Evolutionary conservation across 129 eudicot genomes (phyloP).

Genomic region (Tagetes erecta): DNA sequence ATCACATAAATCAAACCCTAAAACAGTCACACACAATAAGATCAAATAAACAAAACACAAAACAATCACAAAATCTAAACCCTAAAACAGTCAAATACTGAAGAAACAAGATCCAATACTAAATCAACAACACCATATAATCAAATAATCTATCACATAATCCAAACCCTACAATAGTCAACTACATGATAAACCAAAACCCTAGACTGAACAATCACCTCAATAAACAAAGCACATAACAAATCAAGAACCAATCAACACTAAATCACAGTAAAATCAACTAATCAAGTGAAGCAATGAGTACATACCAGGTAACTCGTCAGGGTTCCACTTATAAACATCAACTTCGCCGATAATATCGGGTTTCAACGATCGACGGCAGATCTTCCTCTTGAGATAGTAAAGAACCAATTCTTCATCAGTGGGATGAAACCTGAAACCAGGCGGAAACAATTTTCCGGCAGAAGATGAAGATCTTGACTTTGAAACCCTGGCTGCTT

Average conservation of each 20-base stretch:
- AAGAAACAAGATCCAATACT: background rate
- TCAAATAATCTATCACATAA: constrained; percentile 9
- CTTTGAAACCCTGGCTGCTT: constrained; percentile 17
- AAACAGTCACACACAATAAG: background rate
- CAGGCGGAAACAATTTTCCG: constrained; percentile 54
- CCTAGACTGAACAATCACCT: background rate
- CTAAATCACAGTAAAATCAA: background rate
- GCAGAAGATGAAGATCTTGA: constrained; percentile 30
- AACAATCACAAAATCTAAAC: constrained; percentile 11
- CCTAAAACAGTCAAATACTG: background rate
- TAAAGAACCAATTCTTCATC: constrained; percentile 76
- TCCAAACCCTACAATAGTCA: background rate
- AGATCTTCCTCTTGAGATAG: constrained; percentile 79
- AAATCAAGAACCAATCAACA: background rate
- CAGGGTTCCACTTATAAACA: constrained; percentile 80
- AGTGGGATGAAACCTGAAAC: constrained; percentile 81
- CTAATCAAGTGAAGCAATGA: background rate
- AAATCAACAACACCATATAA: background rate
- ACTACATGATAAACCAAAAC: background rate
- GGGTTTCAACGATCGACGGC: constrained; percentile 45
- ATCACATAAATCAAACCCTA: background rate
- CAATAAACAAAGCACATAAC: background rate
- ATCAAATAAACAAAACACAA: background rate
- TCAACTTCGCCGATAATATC: constrained; percentile 68
- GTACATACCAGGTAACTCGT: constrained; percentile 72